A percentile compares a stretch with the other conserved stretches of the same genome.
Conservation (phyloP, 495 filamentous ascomycete species). For the Penicillium robsamsonii region DNA sequence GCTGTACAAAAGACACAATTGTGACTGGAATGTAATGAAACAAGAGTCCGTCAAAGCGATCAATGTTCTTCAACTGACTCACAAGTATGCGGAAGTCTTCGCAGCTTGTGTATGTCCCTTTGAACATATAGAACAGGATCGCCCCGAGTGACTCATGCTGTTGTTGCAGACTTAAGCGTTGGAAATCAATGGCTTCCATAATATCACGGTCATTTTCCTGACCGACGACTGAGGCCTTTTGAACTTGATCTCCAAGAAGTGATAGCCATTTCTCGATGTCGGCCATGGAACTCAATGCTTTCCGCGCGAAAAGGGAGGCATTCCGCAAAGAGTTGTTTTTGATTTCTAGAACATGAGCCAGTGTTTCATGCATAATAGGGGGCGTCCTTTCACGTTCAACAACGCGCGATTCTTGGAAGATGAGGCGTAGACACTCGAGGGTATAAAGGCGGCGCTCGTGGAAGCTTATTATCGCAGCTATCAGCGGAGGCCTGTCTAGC, state of each 20-base stretch:
- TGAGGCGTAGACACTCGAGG: slow-evolving; percentile 77
- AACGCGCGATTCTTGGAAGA: slow-evolving; percentile 62
- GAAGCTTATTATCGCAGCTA: slow-evolving; percentile 77
- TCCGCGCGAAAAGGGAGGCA: slow-evolving; percentile 57
- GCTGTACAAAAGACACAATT: slow-evolving; percentile 66
- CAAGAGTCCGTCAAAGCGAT: slow-evolving; percentile 65
- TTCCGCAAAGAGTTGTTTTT: slow-evolving; percentile 43
- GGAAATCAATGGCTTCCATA: slow-evolving; percentile 68
- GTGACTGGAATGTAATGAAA: slow-evolving; percentile 81
- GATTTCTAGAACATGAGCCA: slow-evolving; percentile 46
- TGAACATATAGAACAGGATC: slow-evolving; percentile 72
- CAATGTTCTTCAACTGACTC: slow-evolving; percentile 59
- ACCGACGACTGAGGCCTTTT: slow-evolving; percentile 67
- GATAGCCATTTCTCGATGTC: slow-evolving; percentile 71
- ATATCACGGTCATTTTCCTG: slow-evolving; percentile 55
- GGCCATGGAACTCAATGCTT: slow-evolving; percentile 70
- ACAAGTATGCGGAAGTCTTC: slow-evolving; percentile 72
- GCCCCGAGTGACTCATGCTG: slow-evolving; percentile 88
- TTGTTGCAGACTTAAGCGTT: slow-evolving; percentile 67
- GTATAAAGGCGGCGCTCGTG: slow-evolving; percentile 76
- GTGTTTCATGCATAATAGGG: slow-evolving; percentile 38
- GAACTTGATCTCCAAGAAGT: slow-evolving; percentile 65
- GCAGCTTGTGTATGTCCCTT: slow-evolving; percentile 63
- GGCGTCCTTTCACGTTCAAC: slow-evolving; percentile 51
- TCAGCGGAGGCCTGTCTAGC: slow-evolving; percentile 65